Conservation (phyloP, 345 rosid genomes). For the Aurinia saxatilis region DNA sequence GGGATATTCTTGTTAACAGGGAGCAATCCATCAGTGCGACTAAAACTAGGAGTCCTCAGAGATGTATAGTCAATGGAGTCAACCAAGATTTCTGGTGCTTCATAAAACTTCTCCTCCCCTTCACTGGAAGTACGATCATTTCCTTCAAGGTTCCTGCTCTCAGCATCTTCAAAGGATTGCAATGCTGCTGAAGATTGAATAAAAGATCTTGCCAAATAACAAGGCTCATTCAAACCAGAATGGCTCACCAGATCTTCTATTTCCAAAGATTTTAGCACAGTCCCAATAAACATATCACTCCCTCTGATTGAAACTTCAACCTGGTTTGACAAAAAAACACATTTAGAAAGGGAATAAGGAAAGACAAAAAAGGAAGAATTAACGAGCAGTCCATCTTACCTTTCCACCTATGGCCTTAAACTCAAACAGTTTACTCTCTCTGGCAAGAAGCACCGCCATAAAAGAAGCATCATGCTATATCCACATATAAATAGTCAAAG, state of each 20-base stretch:
- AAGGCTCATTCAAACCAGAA: constrained; percentile 37
- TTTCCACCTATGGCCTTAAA: constrained; percentile 94
- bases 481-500: constrained; percentile 27
- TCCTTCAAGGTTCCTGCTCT: constrained; percentile 30
- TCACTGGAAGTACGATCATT: constrained; percentile 46
- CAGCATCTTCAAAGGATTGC: constrained; percentile 37
- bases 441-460: constrained; percentile 64
- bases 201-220: constrained; percentile 89
- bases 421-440: constrained; percentile 64
- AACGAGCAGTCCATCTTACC: constrained; percentile 38
- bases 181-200: constrained; percentile 41
- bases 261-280: constrained; percentile 83
- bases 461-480: constrained; percentile 54
- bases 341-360: constrained; percentile 17
- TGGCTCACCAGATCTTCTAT: constrained; percentile 82
- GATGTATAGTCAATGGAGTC: constrained; percentile 44
- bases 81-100: constrained; percentile 81
- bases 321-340: constrained; percentile 34
- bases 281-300: constrained; percentile 80
- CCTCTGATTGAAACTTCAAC: constrained; percentile 78
- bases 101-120: constrained; percentile 86
- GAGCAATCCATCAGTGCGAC: constrained; percentile 63
- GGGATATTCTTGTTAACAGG: constrained; percentile 38
- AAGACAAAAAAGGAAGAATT: constrained; percentile 4
- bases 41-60: constrained; percentile 68